These are phyloP conservation scores for Galerina sulciceps DNA, from an alignment of 768 basidiomycete species.

Conservation along the genomic window DNA sequence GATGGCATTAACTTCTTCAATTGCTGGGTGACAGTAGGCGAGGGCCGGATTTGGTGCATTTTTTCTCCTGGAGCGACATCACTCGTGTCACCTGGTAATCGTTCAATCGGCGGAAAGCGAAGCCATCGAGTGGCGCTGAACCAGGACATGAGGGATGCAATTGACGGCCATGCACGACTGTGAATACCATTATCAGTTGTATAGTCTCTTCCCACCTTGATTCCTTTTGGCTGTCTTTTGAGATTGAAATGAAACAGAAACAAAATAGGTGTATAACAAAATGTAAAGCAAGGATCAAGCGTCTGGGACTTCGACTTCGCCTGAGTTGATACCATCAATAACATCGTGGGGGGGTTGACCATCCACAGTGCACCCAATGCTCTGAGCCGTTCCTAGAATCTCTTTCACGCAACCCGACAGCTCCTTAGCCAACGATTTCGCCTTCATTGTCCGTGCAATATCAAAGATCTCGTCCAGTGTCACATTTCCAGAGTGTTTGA, in stretches of 20 bases:
- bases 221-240: neutral
- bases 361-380: slow-evolving; percentile 95
- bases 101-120: no score
- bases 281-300: slow-evolving; percentile 57
- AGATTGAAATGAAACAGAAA: slow-evolving; percentile 6
- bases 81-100: no score
- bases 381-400: slow-evolving; percentile 97
- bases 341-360: slow-evolving; percentile 92
- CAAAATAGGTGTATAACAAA: slow-evolving; percentile 29
- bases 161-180: no score
- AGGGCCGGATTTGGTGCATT: no score
- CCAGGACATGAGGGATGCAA: no score
- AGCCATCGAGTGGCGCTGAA: no score
- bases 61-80: no score
- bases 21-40: no score
- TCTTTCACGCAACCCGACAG: slow-evolving; percentile 92
- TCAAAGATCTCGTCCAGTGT: slow-evolving; percentile 91
- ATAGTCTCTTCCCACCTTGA: no score
- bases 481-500: slow-evolving; percentile 97
- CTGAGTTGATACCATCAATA: slow-evolving; percentile 85
- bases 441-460: slow-evolving; percentile 95
- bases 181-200: no score
- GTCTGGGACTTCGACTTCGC: slow-evolving; percentile 85
- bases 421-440: slow-evolving; percentile 92
- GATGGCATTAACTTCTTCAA: no score